Conservation (phyloP, 192 early-diverging fungal genomes). For the Kickxella alabastrina region DNA sequence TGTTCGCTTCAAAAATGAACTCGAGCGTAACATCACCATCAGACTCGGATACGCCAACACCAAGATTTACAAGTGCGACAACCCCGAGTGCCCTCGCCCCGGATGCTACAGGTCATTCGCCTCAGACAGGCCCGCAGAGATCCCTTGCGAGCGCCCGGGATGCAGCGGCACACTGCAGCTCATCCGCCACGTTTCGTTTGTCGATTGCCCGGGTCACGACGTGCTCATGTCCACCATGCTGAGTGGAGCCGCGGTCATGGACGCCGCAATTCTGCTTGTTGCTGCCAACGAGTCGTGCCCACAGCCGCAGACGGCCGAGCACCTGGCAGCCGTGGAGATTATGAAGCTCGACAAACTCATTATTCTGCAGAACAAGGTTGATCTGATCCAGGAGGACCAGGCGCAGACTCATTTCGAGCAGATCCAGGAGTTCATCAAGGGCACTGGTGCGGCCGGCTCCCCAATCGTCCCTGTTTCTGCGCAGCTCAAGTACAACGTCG, state of each 20-base stretch:
- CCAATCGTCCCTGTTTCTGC: conserved; percentile 98
- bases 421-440: conserved; percentile 91
- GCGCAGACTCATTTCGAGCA: conserved; percentile 85
- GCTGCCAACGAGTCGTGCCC: conserved; percentile 98
- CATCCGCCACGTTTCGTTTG: conserved; percentile 93
- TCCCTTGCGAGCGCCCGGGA: conserved; percentile 80
- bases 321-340: conserved; percentile 98
- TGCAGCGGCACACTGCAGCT: conserved; percentile 86
- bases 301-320: conserved; percentile 98
- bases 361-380: conserved; percentile 98
- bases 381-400: conserved; percentile 90
- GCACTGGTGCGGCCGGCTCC: conserved; percentile 89
- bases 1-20: conserved; percentile 96
- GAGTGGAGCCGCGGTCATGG: conserved; percentile 98
- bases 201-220: conserved; percentile 99
- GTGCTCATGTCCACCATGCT: conserved; percentile 99
- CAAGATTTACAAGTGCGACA: conserved; percentile 99
- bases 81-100: conserved; percentile 87
- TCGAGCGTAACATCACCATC: conserved; percentile 99
- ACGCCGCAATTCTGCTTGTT: conserved; percentile 94
- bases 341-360: conserved; percentile 98
- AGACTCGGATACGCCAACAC: conserved; percentile 99
- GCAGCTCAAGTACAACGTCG: conserved; percentile 98
- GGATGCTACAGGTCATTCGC: conserved; percentile 91
- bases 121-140: conserved; percentile 78